These are phyloP conservation scores for Starmerella scarabaei DNA, from an alignment of 805 yeast species.

Conservation along the genomic window DNA sequence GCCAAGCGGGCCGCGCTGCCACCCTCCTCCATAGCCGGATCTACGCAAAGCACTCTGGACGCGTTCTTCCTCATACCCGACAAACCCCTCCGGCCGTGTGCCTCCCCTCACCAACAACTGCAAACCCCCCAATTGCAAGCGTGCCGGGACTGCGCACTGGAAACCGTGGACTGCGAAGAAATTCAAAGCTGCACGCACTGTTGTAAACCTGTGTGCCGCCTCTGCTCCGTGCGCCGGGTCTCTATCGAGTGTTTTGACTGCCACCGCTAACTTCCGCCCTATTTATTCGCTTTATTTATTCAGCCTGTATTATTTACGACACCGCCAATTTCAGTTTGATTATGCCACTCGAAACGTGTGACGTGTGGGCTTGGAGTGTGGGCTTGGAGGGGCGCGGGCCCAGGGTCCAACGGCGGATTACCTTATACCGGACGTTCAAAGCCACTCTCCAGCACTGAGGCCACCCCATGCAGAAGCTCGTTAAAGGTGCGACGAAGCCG, in stretches of 20 bases:
- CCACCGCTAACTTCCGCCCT: not conserved
- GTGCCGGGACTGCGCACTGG: slow-evolving; percentile 6
- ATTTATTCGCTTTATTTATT: not conserved
- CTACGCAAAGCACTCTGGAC: slow-evolving; percentile 8
- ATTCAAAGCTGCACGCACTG: slow-evolving; percentile 13
- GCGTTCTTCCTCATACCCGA: slow-evolving; percentile 10
- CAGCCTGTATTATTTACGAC: too few relatives aligned
- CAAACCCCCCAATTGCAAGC: not conserved
- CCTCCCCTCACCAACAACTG: not conserved
- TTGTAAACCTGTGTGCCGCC: slow-evolving; percentile 10
- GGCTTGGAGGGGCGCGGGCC: too few relatives aligned
- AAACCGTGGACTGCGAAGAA: slow-evolving; percentile 10
- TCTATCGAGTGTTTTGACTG: slow-evolving; percentile 15
- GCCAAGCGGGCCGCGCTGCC: not conserved
- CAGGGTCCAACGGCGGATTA: too few relatives aligned
- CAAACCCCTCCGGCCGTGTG: not conserved
- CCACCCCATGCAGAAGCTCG: slow-evolving; percentile 25
- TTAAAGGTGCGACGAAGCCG: slow-evolving; percentile 25
- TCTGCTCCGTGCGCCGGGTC: slow-evolving; percentile 17
- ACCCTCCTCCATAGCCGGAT: not conserved
- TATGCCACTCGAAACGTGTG: too few relatives aligned
- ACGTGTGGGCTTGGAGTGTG: too few relatives aligned
- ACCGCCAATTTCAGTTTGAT: too few relatives aligned
- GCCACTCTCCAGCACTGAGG: too few relatives aligned
- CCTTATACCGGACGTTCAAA: too few relatives aligned